These are phyloP conservation scores for Suhomyces xylopsoci DNA, from an alignment of 805 yeast species.

Conservation along the genomic window DNA sequence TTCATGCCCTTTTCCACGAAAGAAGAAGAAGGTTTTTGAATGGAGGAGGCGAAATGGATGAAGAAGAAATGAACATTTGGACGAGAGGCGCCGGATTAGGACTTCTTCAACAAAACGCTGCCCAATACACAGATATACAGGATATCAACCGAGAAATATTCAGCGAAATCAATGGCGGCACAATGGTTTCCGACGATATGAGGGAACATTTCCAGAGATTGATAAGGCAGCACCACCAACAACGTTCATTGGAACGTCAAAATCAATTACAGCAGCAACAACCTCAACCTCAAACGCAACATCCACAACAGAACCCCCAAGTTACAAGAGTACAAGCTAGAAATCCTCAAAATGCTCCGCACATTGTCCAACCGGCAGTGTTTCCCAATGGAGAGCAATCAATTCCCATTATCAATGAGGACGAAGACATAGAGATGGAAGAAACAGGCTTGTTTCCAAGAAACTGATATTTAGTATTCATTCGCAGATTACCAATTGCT, in stretches of 20 bases:
- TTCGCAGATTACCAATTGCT: not conserved
- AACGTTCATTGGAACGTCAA: conserved; percentile 13
- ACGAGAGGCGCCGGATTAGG: conserved; percentile 15
- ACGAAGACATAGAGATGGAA: conserved; percentile 35
- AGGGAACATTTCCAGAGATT: conserved; percentile 31
- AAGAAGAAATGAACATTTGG: conserved; percentile 24
- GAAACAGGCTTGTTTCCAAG: conserved; percentile 23
- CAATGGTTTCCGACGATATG: conserved; percentile 31
- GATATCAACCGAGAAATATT: conserved; percentile 32
- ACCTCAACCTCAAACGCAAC: conserved; percentile 1
- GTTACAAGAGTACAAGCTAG: conserved; percentile 2
- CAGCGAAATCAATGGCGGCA: conserved; percentile 27
- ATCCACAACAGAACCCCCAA: not conserved
- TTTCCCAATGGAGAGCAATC: conserved; percentile 29
- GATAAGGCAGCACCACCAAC: conserved; percentile 26
- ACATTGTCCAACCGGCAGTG: conserved; percentile 40
- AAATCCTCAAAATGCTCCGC: conserved; percentile 38
- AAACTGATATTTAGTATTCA: conserved; percentile 1
- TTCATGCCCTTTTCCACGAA: conserved; percentile 27
- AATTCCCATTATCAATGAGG: conserved; percentile 20
- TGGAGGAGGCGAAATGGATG: conserved; percentile 18
- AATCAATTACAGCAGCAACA: conserved; percentile 7
- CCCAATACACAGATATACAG: conserved; percentile 18
- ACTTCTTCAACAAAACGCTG: conserved; percentile 7
- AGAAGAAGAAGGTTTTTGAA: conserved; percentile 24